These are phyloP conservation scores for Amanita pallidorosea DNA, from an alignment of 768 basidiomycete species.

Conservation along the genomic window DNA sequence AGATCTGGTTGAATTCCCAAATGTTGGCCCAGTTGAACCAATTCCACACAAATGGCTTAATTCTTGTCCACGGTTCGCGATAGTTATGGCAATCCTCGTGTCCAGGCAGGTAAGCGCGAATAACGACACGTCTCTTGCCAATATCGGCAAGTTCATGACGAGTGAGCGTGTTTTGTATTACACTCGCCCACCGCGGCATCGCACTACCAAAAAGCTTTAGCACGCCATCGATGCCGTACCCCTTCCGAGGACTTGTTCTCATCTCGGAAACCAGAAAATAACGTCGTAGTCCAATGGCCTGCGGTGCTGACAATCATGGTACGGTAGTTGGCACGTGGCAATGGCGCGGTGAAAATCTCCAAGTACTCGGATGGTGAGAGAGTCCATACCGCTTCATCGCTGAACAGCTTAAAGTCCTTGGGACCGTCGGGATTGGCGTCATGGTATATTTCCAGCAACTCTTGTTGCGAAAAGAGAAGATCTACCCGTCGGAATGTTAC, in stretches of 20 bases:
- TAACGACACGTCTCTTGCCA: constrained; percentile 34
- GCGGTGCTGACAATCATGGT: constrained; percentile 55
- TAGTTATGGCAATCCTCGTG: constrained; percentile 53
- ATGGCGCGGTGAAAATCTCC: constrained; percentile 32
- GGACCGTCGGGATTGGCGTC: constrained; percentile 19
- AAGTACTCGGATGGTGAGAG: constrained; percentile 43
- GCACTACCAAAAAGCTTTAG: constrained; percentile 47
- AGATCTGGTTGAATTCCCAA: constrained; percentile 41
- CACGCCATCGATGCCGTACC: constrained; percentile 43
- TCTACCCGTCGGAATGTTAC: constrained; percentile 59
- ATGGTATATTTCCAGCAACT: constrained; percentile 36
- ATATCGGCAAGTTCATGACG: constrained; percentile 18
- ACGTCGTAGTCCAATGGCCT: constrained; percentile 58
- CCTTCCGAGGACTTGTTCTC: constrained; percentile 17
- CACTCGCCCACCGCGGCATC: constrained; percentile 41
- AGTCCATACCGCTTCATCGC: constrained; percentile 45
- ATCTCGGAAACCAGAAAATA: constrained; percentile 28
- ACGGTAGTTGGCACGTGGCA: constrained; percentile 42
- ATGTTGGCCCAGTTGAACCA: constrained; percentile 65
- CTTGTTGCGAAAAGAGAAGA: constrained; percentile 37
- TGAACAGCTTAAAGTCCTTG: constrained; percentile 34
- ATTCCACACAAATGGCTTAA: constrained; percentile 30
- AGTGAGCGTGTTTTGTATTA: constrained; percentile 35
- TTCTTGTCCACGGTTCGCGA: constrained; percentile 33
- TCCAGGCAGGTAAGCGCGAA: constrained; percentile 52